A percentile compares a stretch with the other conserved stretches of the same genome.
Evolutionary conservation across 805 yeast species (phyloP).

Genomic region (Jamesozyma rosinii): DNA sequence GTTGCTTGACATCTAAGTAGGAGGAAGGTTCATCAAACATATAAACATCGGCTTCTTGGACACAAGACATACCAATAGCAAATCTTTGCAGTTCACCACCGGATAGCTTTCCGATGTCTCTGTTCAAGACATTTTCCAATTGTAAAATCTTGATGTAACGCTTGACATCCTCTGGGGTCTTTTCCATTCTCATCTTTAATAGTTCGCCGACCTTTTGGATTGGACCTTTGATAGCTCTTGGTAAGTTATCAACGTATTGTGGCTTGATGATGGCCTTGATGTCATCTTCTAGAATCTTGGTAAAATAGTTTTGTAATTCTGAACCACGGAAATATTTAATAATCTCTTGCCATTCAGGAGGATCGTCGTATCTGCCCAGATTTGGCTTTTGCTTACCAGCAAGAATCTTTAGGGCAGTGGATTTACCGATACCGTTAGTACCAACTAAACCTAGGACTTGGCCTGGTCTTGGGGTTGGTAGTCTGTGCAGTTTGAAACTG

Average conservation of each 20-base stretch:
- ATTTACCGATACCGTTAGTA: constrained; percentile 97
- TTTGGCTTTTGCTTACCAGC: constrained; percentile 98
- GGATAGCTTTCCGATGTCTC: constrained; percentile 83
- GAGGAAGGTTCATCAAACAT: constrained; percentile 99
- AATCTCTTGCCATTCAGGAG: constrained; percentile 96
- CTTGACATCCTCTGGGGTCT: constrained; percentile 52
- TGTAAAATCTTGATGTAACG: constrained; percentile 63
- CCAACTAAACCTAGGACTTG: constrained; percentile 97
- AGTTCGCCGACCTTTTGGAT: constrained; percentile 78
- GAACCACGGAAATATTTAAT: constrained; percentile 89
- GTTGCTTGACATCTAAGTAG: constrained; percentile 95
- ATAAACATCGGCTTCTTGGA: constrained; percentile 88
- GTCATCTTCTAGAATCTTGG: constrained; percentile 86
- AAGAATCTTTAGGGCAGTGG: constrained; percentile 90
- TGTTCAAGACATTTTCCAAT: constrained; percentile 61
- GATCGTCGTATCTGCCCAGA: constrained; percentile 86
- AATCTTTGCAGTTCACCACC: constrained; percentile 99
- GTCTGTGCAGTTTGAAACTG: constrained; percentile 91
- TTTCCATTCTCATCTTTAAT: constrained; percentile 66
- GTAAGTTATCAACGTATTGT: constrained; percentile 95
- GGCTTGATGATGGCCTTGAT: constrained; percentile 97
- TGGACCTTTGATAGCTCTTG: constrained; percentile 90
- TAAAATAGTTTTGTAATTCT: constrained; percentile 91
- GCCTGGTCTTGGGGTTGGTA: constrained; percentile 98
- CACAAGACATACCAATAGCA: constrained; percentile 95